phyloP scores from a whole-genome alignment of 768 basidiomycete species.

The Lyophyllum semitale region DNA sequence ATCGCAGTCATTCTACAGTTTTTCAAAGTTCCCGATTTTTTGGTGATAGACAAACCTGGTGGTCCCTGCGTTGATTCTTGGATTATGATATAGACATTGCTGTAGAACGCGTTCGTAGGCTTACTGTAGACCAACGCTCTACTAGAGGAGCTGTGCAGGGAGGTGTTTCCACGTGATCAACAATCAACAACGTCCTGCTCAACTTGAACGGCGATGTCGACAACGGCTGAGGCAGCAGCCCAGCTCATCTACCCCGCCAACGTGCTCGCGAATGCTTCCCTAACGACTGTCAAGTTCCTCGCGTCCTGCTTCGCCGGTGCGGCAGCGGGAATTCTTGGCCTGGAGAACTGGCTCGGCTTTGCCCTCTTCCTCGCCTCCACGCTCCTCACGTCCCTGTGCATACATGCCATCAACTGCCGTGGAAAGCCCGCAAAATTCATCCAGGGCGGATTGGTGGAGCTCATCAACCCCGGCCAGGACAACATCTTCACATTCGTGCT shows the following conservation, averaged over 20 bases:
- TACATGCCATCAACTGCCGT: constrained; percentile 72
- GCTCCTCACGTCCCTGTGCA: constrained; percentile 63
- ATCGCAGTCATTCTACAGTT: too few species aligned
- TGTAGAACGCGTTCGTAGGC: too few species aligned
- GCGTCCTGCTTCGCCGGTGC: constrained; percentile 86
- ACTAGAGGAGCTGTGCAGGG: background rate
- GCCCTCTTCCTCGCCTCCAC: constrained; percentile 72
- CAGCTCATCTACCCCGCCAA: constrained; percentile 71
- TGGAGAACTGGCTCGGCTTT: constrained; percentile 85
- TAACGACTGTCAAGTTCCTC: constrained; percentile 75
- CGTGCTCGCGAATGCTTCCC: constrained; percentile 59
- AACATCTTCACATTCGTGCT: constrained; percentile 89
- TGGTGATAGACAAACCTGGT: too few species aligned
- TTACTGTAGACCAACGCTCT: too few species aligned
- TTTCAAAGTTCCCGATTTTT: too few species aligned
- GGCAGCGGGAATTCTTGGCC: constrained; percentile 84
- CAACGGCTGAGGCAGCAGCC: constrained; percentile 49
- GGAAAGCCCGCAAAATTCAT: constrained; percentile 65
- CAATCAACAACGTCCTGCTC: background rate
- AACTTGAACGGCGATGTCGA: constrained; percentile 39
- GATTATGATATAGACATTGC: too few species aligned
- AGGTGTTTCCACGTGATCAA: constrained; percentile 10
- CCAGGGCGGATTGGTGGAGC: constrained; percentile 61
- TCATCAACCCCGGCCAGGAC: constrained; percentile 87
- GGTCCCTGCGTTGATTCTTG: too few species aligned